Base-by-base conservation (phyloP, 78 protist genomes). In the Polysphondylium violaceum region DNA sequence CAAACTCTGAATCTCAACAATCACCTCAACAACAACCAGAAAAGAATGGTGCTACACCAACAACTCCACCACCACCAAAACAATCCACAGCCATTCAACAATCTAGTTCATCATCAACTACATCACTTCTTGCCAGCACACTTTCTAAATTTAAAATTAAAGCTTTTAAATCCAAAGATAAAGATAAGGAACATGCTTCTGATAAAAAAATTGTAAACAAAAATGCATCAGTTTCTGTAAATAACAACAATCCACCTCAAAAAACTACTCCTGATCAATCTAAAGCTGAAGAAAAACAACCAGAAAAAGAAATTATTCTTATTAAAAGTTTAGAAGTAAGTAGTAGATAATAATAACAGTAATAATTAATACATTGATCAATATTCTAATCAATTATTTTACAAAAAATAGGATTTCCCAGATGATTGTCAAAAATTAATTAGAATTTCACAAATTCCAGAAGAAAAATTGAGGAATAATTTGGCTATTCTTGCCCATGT, bases 391-490 rank as follows among this genome's bases (percentile, higher is more conserved):
- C 9, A 16, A 16, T 50, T 50, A 50, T 12, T 50, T 12, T 50
- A 50, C 12, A n/a, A n/a, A n/a, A n/a, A n/a, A n/a, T n/a, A 61
- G 79, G 88, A 79, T 51, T 47, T 79, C 4, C 88, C 88, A n/a
- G 88, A 79, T 4, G 88, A 79, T 55, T 79, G 88, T 27, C 47
- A 65, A 56, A 79, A 79, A 19, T 47, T 79, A 25, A 44, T 79
- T 7, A 79, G 47, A 55, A 43, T 61, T 7, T 79, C 88, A 11
- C 77, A 76, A 5, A 50, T 79, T 6, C 68, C 88, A 29, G 88
- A 79, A 17, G 88, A 79, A 4, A 79, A 79, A 55, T 55, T 79
- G 27, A 67, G 23, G n/a, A 33, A 27, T 23, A 79, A 79, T 55
- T 11, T 79, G 21, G 77, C 64, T 55, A 71, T 61, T 23, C 33